These are phyloP conservation scores for Elaeis oleifera DNA, from an alignment of 202 grass and related monocot species.

Conservation along the genomic window DNA sequence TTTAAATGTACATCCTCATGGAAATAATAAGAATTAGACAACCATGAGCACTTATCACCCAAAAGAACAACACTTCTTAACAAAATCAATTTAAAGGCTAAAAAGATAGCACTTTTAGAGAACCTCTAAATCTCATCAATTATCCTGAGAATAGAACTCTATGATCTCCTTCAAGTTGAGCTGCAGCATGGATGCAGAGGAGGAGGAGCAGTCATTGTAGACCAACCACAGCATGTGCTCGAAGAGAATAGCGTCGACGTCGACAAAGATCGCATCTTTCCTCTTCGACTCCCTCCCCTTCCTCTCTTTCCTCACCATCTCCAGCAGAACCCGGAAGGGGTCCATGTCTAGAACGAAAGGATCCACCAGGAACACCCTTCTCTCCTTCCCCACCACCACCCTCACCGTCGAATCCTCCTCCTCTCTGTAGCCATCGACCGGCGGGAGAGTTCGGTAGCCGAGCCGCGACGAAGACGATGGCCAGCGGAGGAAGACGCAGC, in stretches of 20 bases:
- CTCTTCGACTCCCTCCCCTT: constrained; percentile 13
- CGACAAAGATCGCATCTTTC: constrained; percentile 62
- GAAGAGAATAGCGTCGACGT: constrained; percentile 70
- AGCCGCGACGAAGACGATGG: constrained; percentile 28
- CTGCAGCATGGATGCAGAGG: constrained; percentile 19
- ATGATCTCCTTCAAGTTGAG: constrained; percentile 66
- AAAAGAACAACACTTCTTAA: too few relatives aligned
- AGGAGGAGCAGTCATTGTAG: constrained; percentile 13
- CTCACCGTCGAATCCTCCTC: constrained; percentile 26
- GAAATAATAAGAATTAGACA: too few relatives aligned
- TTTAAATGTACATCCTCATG: too few relatives aligned
- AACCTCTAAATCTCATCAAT: constrained; percentile 24
- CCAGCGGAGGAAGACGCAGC: constrained; percentile 65
- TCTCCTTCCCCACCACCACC: constrained; percentile 68
- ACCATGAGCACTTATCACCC: too few relatives aligned
- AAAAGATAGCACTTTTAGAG: too few relatives aligned
- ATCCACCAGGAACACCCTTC: constrained; percentile 65
- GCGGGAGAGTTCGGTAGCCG: constrained; percentile 43
- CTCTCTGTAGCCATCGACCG: constrained; percentile 5
- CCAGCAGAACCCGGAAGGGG: constrained; percentile 48
- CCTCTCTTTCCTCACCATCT: constrained; percentile 27
- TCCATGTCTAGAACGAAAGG: constrained; percentile 46
- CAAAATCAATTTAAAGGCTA: too few relatives aligned
- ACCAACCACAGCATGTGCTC: constrained; percentile 84
- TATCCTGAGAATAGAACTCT: constrained; percentile 86